Percentiles rank a stretch among this genome's conserved stretches.
Conservation (phyloP, 305 asterid genomes). For the Monarda citriodora region DNA sequence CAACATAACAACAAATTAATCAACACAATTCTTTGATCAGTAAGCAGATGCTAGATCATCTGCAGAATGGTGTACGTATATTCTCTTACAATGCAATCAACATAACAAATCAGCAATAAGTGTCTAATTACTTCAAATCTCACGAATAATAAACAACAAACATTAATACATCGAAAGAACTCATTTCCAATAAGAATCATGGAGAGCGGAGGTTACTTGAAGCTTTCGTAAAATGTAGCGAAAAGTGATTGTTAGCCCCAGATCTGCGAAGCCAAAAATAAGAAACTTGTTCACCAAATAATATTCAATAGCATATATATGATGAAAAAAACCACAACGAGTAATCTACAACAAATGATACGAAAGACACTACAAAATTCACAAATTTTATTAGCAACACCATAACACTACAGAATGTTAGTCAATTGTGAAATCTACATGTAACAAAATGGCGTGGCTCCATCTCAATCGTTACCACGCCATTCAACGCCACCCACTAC, state of each 20-base stretch:
- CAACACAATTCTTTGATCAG: not conserved
- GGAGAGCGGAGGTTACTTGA: conserved; percentile 29
- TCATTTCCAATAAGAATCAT: conserved; percentile 14
- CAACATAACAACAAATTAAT: too few relatives aligned
- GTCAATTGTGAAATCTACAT: too few relatives aligned
- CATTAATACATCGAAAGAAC: conserved; percentile 9
- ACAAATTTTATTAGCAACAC: too few relatives aligned
- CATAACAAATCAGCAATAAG: not conserved
- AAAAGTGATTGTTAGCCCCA: conserved; percentile 26
- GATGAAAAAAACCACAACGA: conserved; percentile 11
- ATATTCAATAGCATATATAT: conserved; percentile 6
- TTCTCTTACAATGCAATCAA: not conserved
- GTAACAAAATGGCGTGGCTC: too few relatives aligned
- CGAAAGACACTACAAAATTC: too few relatives aligned
- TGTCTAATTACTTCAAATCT: conserved; percentile 10
- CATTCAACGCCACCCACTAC: too few relatives aligned
- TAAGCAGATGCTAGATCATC: not conserved
- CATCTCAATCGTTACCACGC: too few relatives aligned
- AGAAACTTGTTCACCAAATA: conserved; percentile 16
- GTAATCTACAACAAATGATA: too few relatives aligned
- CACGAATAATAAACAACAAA: conserved; percentile 15
- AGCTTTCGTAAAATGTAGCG: conserved; percentile 18
- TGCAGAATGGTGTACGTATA: not conserved
- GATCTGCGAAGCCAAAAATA: conserved; percentile 31
- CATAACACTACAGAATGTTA: not conserved